These are phyloP conservation scores for Pseudoneurospora amorphoporcata DNA, from an alignment of 495 filamentous ascomycete species.

Conservation along the genomic window DNA sequence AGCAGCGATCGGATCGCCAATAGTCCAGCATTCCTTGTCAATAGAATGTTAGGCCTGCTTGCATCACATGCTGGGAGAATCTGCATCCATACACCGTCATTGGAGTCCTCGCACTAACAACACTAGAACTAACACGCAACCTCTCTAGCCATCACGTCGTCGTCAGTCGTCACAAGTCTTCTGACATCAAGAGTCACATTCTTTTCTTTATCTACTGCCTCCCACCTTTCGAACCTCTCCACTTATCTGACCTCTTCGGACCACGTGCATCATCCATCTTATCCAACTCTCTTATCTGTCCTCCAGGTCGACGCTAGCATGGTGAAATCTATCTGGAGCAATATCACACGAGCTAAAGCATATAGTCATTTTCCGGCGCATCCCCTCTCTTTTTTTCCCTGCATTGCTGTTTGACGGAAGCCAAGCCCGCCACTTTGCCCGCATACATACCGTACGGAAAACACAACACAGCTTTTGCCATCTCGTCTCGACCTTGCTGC, in stretches of 20 bases:
- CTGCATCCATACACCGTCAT: background rate
- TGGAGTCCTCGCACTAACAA: background rate
- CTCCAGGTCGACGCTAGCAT: background rate
- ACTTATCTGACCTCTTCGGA: background rate
- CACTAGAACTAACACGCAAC: background rate
- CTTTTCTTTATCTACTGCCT: background rate
- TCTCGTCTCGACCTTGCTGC: background rate
- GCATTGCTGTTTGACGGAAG: background rate
- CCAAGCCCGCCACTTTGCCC: background rate
- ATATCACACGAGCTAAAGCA: background rate
- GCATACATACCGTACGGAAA: background rate
- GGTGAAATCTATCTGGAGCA: background rate
- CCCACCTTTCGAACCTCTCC: background rate
- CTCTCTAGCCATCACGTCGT: background rate
- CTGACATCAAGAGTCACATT: background rate
- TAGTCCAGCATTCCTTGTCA: background rate
- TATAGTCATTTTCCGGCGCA: background rate
- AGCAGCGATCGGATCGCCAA: background rate
- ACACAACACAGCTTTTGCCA: background rate
- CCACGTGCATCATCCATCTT: background rate
- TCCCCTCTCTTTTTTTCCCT: background rate
- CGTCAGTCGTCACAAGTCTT: background rate
- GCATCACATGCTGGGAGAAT: slow-evolving; percentile 10
- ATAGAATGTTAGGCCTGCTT: slow-evolving; percentile 1
- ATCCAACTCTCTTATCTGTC: background rate